These are phyloP conservation scores for Debaryomyces fabryi DNA, from an alignment of 1,139 yeast species.

Conservation along the genomic window DNA sequence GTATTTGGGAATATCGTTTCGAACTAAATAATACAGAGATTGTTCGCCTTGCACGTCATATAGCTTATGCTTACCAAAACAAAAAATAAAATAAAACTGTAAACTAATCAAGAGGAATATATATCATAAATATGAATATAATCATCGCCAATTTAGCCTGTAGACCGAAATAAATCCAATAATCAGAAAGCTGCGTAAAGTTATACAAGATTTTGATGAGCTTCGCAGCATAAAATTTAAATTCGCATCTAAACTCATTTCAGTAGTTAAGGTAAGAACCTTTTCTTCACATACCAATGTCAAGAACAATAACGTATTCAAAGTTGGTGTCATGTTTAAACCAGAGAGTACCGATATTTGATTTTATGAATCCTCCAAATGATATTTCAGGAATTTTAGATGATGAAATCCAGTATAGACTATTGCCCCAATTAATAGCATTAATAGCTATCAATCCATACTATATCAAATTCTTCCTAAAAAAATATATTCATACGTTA, in stretches of 20 bases:
- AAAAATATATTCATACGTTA: constrained; percentile 38
- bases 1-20: constrained; percentile 63
- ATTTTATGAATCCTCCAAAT: constrained; percentile 13
- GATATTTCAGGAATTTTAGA: constrained; percentile 11
- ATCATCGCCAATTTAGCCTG: neutral
- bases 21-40: neutral
- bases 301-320: constrained; percentile 1
- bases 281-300: neutral
- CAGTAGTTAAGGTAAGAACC: neutral
- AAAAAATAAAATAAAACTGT: neutral
- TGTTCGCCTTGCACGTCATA: neutral
- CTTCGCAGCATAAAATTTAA: neutral
- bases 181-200: neutral
- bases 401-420: constrained; percentile 16
- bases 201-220: neutral
- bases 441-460: constrained; percentile 43
- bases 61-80: neutral
- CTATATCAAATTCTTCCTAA: constrained; percentile 51
- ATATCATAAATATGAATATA: neutral
- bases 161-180: neutral
- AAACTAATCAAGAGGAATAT: neutral
- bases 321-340: constrained; percentile 14
- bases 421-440: constrained; percentile 20
- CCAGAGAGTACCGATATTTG: constrained; percentile 22
- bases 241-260: neutral